Evolutionary conservation across 805 yeast species (phyloP).

Genomic region (Tetrapisispora pingtungensis): DNA sequence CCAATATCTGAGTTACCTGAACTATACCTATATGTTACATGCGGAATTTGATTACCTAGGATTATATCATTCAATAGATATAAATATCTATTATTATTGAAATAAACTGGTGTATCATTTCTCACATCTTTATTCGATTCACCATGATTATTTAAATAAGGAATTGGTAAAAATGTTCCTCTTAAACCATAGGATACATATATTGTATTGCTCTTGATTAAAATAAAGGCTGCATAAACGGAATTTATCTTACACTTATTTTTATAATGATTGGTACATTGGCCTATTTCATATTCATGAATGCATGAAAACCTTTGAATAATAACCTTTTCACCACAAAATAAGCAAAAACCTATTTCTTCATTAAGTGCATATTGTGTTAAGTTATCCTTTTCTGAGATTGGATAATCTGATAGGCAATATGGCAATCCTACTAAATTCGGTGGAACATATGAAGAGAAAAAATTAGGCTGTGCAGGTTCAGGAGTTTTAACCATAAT

Average conservation of each 20-base stretch:
- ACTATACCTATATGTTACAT: constrained; percentile 64
- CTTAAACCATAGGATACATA: constrained; percentile 49
- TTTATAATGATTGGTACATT: constrained; percentile 64
- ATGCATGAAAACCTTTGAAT: constrained; percentile 45
- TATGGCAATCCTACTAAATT: constrained; percentile 8
- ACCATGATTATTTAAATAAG: constrained; percentile 79
- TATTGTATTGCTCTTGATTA: constrained; percentile 23
- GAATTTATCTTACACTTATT: constrained; percentile 40
- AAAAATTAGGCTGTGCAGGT: not conserved
- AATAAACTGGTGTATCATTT: constrained; percentile 59
- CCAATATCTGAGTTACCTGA: constrained; percentile 80
- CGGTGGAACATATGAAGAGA: constrained; percentile 4
- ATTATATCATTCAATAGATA: constrained; percentile 58
- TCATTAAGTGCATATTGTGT: constrained; percentile 30
- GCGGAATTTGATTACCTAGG: constrained; percentile 71
- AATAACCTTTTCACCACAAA: constrained; percentile 63
- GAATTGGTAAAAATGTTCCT: constrained; percentile 79
- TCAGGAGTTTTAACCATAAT: not conserved
- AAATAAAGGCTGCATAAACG: constrained; percentile 20
- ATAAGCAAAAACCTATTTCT: constrained; percentile 81
- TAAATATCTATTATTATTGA: constrained; percentile 53
- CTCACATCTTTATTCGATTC: constrained; percentile 68
- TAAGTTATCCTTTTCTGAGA: constrained; percentile 26
- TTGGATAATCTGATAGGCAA: constrained; percentile 7
- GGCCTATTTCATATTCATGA: constrained; percentile 51